Evolutionary conservation across 257 asterid species (phyloP).

Genomic region (Anisodus acutangulus): DNA sequence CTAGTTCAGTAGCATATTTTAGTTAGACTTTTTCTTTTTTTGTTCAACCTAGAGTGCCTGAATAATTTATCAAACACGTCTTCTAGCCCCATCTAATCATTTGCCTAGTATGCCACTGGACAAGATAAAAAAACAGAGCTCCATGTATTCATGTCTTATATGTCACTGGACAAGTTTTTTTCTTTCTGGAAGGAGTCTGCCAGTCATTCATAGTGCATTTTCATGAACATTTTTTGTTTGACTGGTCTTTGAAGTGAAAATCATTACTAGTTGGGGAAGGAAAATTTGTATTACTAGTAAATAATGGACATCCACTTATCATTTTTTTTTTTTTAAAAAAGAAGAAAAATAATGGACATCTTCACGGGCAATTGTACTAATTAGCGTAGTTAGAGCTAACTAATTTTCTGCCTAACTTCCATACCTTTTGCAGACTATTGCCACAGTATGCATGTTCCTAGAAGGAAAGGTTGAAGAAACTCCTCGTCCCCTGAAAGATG

Average conservation of each 20-base stretch:
- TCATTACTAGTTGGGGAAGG: not conserved
- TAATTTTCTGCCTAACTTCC: constrained; percentile 32
- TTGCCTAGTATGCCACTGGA: not conserved
- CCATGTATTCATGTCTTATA: not conserved
- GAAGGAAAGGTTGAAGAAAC: constrained; percentile 99
- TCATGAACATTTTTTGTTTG: not conserved
- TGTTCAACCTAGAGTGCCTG: constrained; percentile 21
- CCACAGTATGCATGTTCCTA: constrained; percentile 99
- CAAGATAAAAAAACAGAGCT: not conserved
- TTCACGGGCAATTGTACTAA: not conserved
- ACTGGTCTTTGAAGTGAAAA: not conserved
- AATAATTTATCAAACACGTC: not conserved
- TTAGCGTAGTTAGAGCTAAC: not conserved
- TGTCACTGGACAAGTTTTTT: not conserved
- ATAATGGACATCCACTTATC: not conserved
- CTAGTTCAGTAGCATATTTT: constrained; percentile 6
- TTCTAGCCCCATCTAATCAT: too few species aligned
- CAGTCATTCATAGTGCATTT: not conserved
- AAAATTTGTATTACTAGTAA: not conserved
- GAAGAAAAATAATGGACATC: not conserved
- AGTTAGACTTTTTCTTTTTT: not conserved
- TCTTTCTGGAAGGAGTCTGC: not conserved
- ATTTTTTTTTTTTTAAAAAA: not conserved
- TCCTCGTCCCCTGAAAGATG: constrained; percentile 94
- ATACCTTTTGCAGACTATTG: constrained; percentile 63